Conservation (phyloP, 2,329 filamentous ascomycete species). For the Akanthomyces muscarius region DNA sequence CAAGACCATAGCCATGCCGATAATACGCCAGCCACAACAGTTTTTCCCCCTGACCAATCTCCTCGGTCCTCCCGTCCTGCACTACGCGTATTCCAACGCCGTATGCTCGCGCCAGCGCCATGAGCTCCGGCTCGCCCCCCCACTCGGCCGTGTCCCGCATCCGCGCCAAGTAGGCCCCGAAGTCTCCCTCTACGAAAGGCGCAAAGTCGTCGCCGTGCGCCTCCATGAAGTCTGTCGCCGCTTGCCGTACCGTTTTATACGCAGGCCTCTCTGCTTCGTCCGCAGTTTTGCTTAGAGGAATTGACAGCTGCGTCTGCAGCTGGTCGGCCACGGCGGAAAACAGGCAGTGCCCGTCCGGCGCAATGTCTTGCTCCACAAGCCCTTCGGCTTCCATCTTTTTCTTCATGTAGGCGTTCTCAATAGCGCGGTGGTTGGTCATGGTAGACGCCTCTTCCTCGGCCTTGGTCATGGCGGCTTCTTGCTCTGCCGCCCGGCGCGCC, state of each 20-base stretch:
- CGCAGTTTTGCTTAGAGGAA: constrained; percentile 21
- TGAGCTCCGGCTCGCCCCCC: constrained; percentile 89
- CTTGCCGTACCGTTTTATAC: constrained; percentile 65
- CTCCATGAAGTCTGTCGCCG: constrained; percentile 74
- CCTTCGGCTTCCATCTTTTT: constrained; percentile 58
- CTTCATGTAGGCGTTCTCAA: constrained; percentile 69
- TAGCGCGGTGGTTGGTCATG: constrained; percentile 68
- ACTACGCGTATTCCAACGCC: constrained; percentile 77
- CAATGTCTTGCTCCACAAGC: constrained; percentile 73
- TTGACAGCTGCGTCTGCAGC: constrained; percentile 39
- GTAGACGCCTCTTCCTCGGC: constrained; percentile 71
- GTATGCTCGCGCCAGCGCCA: constrained; percentile 78
- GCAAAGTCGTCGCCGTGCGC: constrained; percentile 74
- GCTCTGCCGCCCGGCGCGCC: constrained; percentile 82
- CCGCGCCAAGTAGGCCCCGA: constrained; percentile 68
- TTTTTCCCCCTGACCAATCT: constrained; percentile 53
- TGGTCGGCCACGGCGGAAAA: constrained; percentile 91
- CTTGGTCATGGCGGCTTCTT: constrained; percentile 61
- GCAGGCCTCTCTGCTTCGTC: constrained; percentile 29
- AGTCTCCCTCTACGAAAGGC: constrained; percentile 72
- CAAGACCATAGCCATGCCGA: constrained; percentile 85
- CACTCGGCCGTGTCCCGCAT: constrained; percentile 88
- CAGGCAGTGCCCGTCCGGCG: constrained; percentile 89
- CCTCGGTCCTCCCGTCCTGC: constrained; percentile 77
- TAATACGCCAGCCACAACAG: constrained; percentile 89